These are phyloP conservation scores for Yarrowia sp. DNA, from an alignment of 805 yeast genomes.

Conservation along the genomic window DNA sequence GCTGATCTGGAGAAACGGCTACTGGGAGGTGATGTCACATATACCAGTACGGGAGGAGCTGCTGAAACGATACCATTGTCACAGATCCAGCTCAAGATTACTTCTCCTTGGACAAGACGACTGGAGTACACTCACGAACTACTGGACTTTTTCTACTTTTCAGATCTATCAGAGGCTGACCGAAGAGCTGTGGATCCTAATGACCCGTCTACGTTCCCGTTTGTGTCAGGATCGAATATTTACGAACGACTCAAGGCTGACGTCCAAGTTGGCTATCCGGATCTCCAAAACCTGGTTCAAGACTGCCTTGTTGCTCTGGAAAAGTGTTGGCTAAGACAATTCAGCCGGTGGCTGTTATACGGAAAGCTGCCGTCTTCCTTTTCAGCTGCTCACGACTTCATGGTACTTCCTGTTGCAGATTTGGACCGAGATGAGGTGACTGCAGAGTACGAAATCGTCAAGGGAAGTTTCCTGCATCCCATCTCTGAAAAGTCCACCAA, in stretches of 20 bases:
- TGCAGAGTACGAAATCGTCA: conserved; percentile 19
- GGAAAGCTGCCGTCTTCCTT: conserved; percentile 29
- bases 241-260: background rate
- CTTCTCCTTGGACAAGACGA: conserved; percentile 7
- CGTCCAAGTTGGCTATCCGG: conserved; percentile 13
- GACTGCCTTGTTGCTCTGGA: conserved; percentile 30
- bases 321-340: conserved; percentile 31
- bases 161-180: background rate
- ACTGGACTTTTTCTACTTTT: conserved; percentile 4
- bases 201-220: conserved; percentile 5
- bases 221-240: conserved; percentile 7
- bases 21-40: conserved; percentile 28
- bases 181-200: background rate
- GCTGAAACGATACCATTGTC: conserved; percentile 9
- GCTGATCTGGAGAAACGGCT: conserved; percentile 28
- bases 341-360: conserved; percentile 32
- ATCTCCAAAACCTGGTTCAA: conserved; percentile 12
- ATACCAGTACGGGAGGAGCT: conserved; percentile 26
- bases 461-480: conserved; percentile 22
- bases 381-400: conserved; percentile 29
- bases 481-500: conserved; percentile 25
- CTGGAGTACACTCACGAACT: conserved; percentile 1
- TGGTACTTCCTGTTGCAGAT: conserved; percentile 27
- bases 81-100: background rate
- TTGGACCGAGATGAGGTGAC: background rate